A percentile compares a stretch with the other conserved stretches of the same genome.
These are phyloP conservation scores for Aspergillus incahuasiensis DNA, from an alignment of 495 filamentous ascomycete species.

Conservation along the genomic window DNA sequence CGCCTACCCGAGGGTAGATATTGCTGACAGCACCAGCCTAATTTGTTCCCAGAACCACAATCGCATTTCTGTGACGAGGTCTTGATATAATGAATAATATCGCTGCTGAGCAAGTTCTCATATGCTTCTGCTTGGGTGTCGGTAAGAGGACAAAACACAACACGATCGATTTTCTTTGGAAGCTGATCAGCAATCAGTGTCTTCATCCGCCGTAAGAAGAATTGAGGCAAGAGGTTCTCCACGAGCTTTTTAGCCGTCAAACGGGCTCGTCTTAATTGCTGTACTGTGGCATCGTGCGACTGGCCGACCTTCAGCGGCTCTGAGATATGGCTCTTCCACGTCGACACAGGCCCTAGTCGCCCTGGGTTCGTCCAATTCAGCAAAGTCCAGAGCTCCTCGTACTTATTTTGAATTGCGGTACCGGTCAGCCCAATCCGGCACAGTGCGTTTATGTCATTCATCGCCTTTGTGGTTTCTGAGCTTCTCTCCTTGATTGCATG, in stretches of 20 bases:
- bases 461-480: slow-evolving; percentile 74
- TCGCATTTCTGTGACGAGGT: slow-evolving; percentile 60
- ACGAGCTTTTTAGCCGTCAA: slow-evolving; percentile 82
- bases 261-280: slow-evolving; percentile 75
- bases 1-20: slow-evolving; percentile 51
- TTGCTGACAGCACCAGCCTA: slow-evolving; percentile 77
- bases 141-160: slow-evolving; percentile 92
- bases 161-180: slow-evolving; percentile 91
- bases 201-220: slow-evolving; percentile 94
- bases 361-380: slow-evolving; percentile 97
- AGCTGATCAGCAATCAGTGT: slow-evolving; percentile 86
- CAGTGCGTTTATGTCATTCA: slow-evolving; percentile 89
- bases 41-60: slow-evolving; percentile 65
- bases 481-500: slow-evolving; percentile 80
- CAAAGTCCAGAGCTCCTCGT: slow-evolving; percentile 94
- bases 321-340: slow-evolving; percentile 75
- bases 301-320: slow-evolving; percentile 82
- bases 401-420: slow-evolving; percentile 96
- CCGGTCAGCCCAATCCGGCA: slow-evolving; percentile 93
- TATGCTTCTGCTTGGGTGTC: slow-evolving; percentile 81
- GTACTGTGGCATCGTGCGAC: slow-evolving; percentile 83
- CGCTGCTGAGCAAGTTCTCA: slow-evolving; percentile 69
- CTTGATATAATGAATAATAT: slow-evolving; percentile 66
- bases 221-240: slow-evolving; percentile 80
- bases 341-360: slow-evolving; percentile 66